Conservation (phyloP, 352 stramenopile species). For the Thraustochytrium sp. region DNA sequence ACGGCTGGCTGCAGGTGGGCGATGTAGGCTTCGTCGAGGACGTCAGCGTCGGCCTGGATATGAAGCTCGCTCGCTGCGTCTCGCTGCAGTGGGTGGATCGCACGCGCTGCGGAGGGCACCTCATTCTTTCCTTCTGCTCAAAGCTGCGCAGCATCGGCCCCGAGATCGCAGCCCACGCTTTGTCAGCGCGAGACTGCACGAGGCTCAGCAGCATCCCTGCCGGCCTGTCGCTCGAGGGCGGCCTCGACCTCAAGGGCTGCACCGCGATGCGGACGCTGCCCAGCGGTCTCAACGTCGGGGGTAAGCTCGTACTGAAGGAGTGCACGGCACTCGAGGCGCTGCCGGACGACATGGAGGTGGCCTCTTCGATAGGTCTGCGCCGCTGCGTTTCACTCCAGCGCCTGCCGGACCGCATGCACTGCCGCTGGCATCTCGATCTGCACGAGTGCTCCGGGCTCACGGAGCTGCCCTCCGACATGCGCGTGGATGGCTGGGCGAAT, state of each 20-base stretch:
- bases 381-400: neutral
- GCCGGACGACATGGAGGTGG: neutral
- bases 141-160: neutral
- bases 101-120: neutral
- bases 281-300: neutral
- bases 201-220: neutral
- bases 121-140: neutral
- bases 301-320: constrained; percentile 10
- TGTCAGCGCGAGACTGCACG: neutral
- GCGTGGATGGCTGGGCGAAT: neutral
- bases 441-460: neutral
- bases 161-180: neutral
- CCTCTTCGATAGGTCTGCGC: neutral
- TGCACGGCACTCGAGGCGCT: neutral
- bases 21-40: neutral
- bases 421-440: neutral
- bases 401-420: neutral
- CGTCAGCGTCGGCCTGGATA: neutral
- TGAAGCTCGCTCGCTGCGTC: neutral
- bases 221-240: neutral
- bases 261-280: neutral
- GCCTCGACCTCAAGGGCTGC: constrained; percentile 15
- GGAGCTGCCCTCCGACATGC: neutral
- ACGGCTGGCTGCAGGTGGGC: neutral
- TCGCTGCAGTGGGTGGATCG: neutral